phyloP scores from a whole-genome alignment of 1,284 basidiomycete genomes.

The Cutaneotrichosporon arboriforme region DNA sequence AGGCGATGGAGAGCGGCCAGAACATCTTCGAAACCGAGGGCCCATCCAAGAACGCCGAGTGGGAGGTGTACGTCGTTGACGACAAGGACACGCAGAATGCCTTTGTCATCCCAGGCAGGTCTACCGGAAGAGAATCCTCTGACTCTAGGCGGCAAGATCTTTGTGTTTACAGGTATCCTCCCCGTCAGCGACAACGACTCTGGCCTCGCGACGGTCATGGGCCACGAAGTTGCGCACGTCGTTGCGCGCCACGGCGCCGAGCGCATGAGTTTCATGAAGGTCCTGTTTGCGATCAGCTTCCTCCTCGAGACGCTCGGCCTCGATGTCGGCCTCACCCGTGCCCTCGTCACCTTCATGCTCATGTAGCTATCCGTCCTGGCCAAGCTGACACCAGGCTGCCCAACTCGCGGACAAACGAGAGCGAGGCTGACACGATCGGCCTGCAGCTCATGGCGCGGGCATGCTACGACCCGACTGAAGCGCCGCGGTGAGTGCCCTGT shows the following conservation, averaged over 20 bases:
- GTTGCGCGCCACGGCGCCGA: slow-evolving; percentile 18
- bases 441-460: slow-evolving; percentile 59
- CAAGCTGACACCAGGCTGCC: slow-evolving; percentile 54
- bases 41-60: slow-evolving; percentile 32
- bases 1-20: not conserved
- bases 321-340: slow-evolving; percentile 54
- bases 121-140: not conserved
- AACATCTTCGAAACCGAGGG: slow-evolving; percentile 5
- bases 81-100: slow-evolving; percentile 72
- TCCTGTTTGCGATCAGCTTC: slow-evolving; percentile 54
- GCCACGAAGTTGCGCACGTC: slow-evolving; percentile 86
- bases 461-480: slow-evolving; percentile 50
- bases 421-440: slow-evolving; percentile 77
- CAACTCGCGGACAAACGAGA: slow-evolving; percentile 73
- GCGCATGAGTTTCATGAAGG: slow-evolving; percentile 54
- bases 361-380: not conserved
- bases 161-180: slow-evolving; percentile 86
- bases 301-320: slow-evolving; percentile 59
- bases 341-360: slow-evolving; percentile 50
- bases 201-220: slow-evolving; percentile 77
- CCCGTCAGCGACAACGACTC: slow-evolving; percentile 72
- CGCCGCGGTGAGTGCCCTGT: slow-evolving; percentile 57
- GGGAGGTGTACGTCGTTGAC: slow-evolving; percentile 64
- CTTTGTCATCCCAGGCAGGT: slow-evolving; percentile 64
- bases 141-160: slow-evolving; percentile 60